Conservation (phyloP, 2,329 filamentous ascomycete species). For the Xylariales sp. region DNA sequence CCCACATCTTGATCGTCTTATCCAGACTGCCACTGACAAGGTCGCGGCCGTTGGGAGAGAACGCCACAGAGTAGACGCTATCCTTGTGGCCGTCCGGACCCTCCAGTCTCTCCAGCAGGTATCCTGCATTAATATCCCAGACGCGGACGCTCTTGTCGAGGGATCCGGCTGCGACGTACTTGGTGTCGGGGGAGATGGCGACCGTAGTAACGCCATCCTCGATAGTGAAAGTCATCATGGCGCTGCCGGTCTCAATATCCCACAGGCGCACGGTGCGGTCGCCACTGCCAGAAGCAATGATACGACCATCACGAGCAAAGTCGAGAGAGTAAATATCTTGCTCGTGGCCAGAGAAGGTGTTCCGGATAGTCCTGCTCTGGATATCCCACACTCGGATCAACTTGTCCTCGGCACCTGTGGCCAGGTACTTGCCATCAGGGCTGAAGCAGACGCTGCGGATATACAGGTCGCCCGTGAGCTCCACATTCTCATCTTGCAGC, state of each 20-base stretch:
- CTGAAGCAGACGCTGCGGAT: constrained; percentile 99
- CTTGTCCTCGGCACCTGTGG: constrained; percentile 96
- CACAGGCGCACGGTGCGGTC: constrained; percentile 93
- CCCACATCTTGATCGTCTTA: constrained; percentile 99
- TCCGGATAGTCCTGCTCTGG: constrained; percentile 72
- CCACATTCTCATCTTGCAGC: constrained; percentile 82
- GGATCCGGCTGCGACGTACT: constrained; percentile 89
- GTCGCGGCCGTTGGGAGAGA: constrained; percentile 88
- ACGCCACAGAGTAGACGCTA: constrained; percentile 93
- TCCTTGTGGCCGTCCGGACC: constrained; percentile 94
- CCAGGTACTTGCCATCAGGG: constrained; percentile 87
- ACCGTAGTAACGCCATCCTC: constrained; percentile 98
- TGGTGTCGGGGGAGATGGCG: constrained; percentile 91
- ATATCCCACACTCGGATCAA: constrained; percentile 98
- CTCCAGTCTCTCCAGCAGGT: constrained; percentile 85
- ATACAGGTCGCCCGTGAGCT: constrained; percentile 88
- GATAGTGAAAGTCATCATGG: constrained; percentile 81
- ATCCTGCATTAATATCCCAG: constrained; percentile 86
- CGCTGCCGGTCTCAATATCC: constrained; percentile 84
- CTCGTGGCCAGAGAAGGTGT: constrained; percentile 94
- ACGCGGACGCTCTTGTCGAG: constrained; percentile 97
- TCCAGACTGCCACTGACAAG: constrained; percentile 93
- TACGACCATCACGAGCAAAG: constrained; percentile 87
- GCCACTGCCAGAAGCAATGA: constrained; percentile 92
- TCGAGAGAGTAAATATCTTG: constrained; percentile 98